Evolutionary conservation across 139 green algal genomes (phyloP).

Genomic region (Ulvella scutata): DNA sequence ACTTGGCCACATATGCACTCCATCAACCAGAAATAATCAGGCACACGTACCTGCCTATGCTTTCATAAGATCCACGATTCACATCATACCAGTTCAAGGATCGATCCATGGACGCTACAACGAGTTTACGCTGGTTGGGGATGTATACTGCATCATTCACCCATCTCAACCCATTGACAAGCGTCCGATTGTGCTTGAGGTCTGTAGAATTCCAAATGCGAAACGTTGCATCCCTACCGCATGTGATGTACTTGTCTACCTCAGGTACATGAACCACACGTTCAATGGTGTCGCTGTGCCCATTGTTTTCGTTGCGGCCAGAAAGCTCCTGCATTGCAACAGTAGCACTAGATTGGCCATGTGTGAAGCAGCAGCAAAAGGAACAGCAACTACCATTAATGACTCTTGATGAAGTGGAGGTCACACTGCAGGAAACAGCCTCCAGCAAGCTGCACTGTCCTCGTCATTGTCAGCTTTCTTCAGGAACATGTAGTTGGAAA

Average conservation of each 20-base stretch:
- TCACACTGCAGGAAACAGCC: slow-evolving; percentile 49
- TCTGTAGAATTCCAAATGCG: slow-evolving; percentile 50
- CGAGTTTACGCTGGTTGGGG: slow-evolving; percentile 31
- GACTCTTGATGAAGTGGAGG: too few species aligned
- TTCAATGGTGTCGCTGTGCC: slow-evolving; percentile 29
- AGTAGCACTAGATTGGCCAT: background rate
- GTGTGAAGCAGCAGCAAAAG: background rate
- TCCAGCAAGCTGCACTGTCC: slow-evolving; percentile 41
- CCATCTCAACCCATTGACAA: slow-evolving; percentile 43
- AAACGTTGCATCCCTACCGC: slow-evolving; percentile 45
- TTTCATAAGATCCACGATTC: slow-evolving; percentile 44
- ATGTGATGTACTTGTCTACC: slow-evolving; percentile 62
- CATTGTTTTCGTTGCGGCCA: background rate
- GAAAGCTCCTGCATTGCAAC: slow-evolving; percentile 5
- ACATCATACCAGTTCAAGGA: slow-evolving; percentile 61
- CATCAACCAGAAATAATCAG: too few species aligned
- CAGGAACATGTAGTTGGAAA: slow-evolving; percentile 78
- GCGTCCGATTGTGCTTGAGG: slow-evolving; percentile 39
- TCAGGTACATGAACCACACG: slow-evolving; percentile 23
- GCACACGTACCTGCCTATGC: slow-evolving; percentile 17
- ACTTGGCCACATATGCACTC: too few species aligned
- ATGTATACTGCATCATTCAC: slow-evolving; percentile 49
- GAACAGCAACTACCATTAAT: background rate
- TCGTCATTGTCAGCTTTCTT: slow-evolving; percentile 36
- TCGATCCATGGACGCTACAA: slow-evolving; percentile 48